Percentiles rank a stretch among this genome's conserved stretches.
Evolutionary conservation across 139 green algal species (phyloP).

Genomic region (Picochlorum sp.): DNA sequence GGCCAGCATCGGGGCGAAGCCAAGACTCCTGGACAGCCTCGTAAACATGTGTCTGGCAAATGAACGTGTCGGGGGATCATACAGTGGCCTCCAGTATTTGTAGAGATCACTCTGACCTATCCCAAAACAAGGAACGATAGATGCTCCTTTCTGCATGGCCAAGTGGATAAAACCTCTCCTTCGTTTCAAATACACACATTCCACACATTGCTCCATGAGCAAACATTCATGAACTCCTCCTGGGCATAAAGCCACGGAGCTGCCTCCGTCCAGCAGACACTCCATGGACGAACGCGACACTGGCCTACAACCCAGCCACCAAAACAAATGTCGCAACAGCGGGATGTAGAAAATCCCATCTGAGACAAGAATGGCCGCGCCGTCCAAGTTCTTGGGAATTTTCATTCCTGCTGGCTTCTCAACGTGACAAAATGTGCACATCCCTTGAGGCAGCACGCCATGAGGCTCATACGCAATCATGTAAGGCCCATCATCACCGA

Average conservation of each 20-base stretch:
- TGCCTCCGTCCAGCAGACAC: constrained; percentile 14
- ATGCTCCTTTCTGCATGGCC: constrained; percentile 50
- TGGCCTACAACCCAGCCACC: constrained; percentile 26
- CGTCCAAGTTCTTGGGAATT: neutral
- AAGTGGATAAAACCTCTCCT: constrained; percentile 68
- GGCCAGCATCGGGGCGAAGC: constrained; percentile 18
- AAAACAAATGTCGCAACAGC: constrained; percentile 21
- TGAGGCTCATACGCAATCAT: constrained; percentile 33
- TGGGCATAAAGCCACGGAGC: constrained; percentile 34
- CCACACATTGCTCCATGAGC: constrained; percentile 55
- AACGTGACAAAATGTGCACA: constrained; percentile 13
- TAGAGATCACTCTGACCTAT: constrained; percentile 80
- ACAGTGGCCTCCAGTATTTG: constrained; percentile 31
- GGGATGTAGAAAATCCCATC: constrained; percentile 11
- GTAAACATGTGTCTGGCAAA: constrained; percentile 2
- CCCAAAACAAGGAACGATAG: constrained; percentile 72
- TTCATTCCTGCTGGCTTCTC: neutral
- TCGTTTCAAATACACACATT: constrained; percentile 56
- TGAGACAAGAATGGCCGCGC: constrained; percentile 22
- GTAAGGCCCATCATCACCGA: neutral
- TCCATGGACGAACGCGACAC: neutral
- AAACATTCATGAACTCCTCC: constrained; percentile 59
- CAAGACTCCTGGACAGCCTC: constrained; percentile 14
- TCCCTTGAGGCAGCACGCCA: constrained; percentile 28
- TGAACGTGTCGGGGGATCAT: constrained; percentile 17